Percentiles rank a stretch among this genome's conserved stretches.
Conservation (phyloP, 106 monocot species). For the Iris macrosiphon region DNA sequence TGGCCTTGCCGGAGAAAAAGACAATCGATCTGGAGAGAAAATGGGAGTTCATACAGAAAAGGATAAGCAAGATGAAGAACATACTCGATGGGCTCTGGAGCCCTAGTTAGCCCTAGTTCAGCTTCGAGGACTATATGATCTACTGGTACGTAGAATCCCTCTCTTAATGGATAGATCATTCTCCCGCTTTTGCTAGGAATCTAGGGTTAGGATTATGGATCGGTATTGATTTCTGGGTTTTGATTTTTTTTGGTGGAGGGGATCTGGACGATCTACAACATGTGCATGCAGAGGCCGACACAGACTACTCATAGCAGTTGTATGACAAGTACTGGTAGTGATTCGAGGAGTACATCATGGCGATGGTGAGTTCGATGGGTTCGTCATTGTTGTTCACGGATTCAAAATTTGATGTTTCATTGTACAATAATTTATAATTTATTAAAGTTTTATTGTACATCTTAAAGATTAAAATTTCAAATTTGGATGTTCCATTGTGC, state of each 20-base stretch:
- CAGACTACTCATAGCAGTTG: conserved; percentile 43
- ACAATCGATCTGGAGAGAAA: too few relatives aligned
- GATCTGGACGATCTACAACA: conserved; percentile 42
- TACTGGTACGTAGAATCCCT: too few relatives aligned
- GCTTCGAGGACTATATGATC: too few relatives aligned
- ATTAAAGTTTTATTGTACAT: too few relatives aligned
- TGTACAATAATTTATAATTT: too few relatives aligned
- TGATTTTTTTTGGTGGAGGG: conserved; percentile 9
- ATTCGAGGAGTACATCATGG: conserved; percentile 39
- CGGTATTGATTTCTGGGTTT: not conserved
- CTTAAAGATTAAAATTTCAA: too few relatives aligned
- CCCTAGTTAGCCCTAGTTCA: too few relatives aligned
- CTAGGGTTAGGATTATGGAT: too few relatives aligned
- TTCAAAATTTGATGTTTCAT: too few relatives aligned
- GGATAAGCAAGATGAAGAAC: conserved; percentile 34
- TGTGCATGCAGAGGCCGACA: conserved; percentile 53
- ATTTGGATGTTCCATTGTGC: too few relatives aligned
- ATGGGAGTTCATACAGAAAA: conserved; percentile 42
- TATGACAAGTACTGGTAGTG: conserved; percentile 41
- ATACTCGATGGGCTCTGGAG: conserved; percentile 29
- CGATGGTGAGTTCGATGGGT: conserved; percentile 20
- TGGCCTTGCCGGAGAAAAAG: too few relatives aligned
- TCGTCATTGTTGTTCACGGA: too few relatives aligned
- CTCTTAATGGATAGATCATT: not conserved
- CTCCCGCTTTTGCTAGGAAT: not conserved